Evolutionary conservation across 441 rosid species (phyloP).

Genomic region (Brassica hybrid): DNA sequence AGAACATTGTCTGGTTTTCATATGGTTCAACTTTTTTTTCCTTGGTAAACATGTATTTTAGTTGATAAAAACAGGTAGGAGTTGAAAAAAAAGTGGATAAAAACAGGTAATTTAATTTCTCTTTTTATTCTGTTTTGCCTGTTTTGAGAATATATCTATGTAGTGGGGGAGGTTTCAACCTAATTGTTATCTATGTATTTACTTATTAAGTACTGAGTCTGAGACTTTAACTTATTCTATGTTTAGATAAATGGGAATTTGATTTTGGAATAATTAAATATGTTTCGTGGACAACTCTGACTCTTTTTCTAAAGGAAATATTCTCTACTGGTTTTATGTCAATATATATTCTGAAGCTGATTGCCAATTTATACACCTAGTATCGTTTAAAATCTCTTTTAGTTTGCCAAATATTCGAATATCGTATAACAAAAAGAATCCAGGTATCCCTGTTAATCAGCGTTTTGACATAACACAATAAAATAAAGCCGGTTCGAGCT

Average conservation of each 20-base stretch:
- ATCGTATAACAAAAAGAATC: not conserved
- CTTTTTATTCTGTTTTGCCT: not conserved
- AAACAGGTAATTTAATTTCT: not conserved
- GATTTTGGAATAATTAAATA: constrained; percentile 17
- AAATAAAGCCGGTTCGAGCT: not conserved
- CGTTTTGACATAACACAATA: not conserved
- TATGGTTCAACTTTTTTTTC: not conserved
- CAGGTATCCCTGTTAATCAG: not conserved
- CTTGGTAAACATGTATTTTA: not conserved
- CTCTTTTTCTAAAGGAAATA: constrained; percentile 34
- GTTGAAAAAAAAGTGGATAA: too few species aligned
- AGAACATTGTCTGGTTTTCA: not conserved
- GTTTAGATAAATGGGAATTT: constrained; percentile 1
- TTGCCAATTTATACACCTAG: not conserved
- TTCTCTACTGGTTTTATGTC: constrained; percentile 16
- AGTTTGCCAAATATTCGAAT: not conserved
- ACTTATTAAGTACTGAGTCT: not conserved
- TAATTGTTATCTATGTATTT: not conserved
- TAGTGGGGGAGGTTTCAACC: not conserved
- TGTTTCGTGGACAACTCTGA: constrained; percentile 27
- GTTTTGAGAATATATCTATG: not conserved
- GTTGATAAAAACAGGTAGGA: not conserved
- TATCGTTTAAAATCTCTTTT: too few species aligned
- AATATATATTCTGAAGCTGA: constrained; percentile 9
- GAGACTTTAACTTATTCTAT: constrained; percentile 18